phyloP scores from a whole-genome alignment of 78 protist species.

The Chrysochromulina parva region DNA sequence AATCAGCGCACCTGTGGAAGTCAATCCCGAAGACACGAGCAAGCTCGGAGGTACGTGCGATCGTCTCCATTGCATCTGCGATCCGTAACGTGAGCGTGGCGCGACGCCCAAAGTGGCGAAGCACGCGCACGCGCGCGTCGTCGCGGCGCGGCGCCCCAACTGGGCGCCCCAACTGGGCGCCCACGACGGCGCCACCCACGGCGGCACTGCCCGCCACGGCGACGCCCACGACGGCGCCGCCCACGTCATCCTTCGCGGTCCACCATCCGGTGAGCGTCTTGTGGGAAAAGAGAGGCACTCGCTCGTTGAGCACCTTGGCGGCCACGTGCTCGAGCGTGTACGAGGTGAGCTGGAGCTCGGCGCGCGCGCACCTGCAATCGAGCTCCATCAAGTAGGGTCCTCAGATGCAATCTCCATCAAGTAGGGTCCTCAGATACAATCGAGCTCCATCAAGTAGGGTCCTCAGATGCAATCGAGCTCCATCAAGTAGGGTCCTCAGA shows the following conservation, averaged over 20 bases:
- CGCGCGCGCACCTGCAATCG: slow-evolving; percentile 37
- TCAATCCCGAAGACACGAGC: slow-evolving; percentile 69
- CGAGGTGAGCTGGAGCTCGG: slow-evolving; percentile 64
- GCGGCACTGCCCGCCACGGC: background rate
- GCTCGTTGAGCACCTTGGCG: background rate
- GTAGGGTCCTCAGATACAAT: too few species aligned
- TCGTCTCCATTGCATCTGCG: slow-evolving; percentile 44
- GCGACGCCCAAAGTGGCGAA: background rate
- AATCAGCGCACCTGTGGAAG: too few species aligned
- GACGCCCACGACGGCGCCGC: background rate
- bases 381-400: too few species aligned
- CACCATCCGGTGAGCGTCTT: background rate
- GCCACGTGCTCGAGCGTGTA: slow-evolving; percentile 4
- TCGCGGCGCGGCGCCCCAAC: too few species aligned
- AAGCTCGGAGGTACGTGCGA: slow-evolving; percentile 83
- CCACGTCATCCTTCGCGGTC: background rate
- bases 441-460: too few species aligned
- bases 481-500: too few species aligned
- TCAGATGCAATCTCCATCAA: too few species aligned
- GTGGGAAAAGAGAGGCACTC: background rate
- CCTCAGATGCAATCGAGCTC: too few species aligned
- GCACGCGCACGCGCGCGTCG: background rate
- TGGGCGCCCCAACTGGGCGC: too few species aligned
- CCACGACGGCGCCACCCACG: background rate
- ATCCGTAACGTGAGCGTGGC: background rate